Evolutionary conservation across 768 basidiomycete species (phyloP).

Genomic region (Suillus plorans): DNA sequence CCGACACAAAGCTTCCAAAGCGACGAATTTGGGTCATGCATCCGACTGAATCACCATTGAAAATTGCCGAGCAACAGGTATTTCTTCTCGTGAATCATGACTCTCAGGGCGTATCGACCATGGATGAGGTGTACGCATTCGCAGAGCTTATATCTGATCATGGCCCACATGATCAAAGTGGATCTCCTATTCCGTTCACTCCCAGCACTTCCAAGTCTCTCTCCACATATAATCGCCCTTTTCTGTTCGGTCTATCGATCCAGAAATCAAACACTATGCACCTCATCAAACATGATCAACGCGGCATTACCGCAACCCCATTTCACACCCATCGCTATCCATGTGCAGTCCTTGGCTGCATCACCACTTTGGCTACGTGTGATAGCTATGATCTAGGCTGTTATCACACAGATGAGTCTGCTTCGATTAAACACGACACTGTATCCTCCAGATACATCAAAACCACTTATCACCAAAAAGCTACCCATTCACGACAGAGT

Average conservation of each 20-base stretch:
- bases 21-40: background rate
- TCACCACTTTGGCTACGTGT: background rate
- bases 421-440: background rate
- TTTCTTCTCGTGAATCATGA: background rate
- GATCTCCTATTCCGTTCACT: background rate
- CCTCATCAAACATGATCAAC: background rate
- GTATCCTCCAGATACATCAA: background rate
- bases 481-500: background rate
- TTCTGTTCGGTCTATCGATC: background rate
- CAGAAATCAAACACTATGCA: background rate
- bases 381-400: background rate
- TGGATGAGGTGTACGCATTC: background rate
- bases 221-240: background rate
- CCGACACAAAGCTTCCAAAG: background rate
- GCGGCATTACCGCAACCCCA: background rate
- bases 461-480: background rate
- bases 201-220: background rate
- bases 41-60: background rate
- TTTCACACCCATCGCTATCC: background rate
- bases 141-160: background rate
- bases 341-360: background rate
- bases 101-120: background rate
- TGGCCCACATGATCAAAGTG: background rate
- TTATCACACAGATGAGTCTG: background rate
- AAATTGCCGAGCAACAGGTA: background rate